Evolutionary conservation across 768 basidiomycete genomes (phyloP).

Genomic region (Sarcomyxa edulis): DNA sequence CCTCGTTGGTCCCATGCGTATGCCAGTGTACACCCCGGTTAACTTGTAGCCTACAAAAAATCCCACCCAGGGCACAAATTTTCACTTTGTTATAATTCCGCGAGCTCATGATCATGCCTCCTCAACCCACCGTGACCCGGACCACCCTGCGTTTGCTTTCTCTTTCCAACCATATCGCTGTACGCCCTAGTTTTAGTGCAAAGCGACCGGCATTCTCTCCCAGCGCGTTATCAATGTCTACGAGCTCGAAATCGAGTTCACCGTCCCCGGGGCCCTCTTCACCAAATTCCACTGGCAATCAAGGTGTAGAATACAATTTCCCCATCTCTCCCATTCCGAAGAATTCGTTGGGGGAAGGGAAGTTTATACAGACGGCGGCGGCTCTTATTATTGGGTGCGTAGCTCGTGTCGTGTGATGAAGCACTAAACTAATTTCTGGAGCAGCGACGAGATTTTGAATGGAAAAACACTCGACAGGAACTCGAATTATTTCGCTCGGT

Average conservation of each 20-base stretch:
- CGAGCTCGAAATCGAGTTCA: conserved; percentile 2
- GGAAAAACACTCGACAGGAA: conserved; percentile 86
- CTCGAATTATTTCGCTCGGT: conserved; percentile 82
- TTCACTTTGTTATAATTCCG: too few relatives aligned
- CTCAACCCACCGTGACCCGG: too few relatives aligned
- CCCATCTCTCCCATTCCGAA: conserved; percentile 50
- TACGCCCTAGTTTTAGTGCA: not conserved
- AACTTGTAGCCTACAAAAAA: too few relatives aligned
- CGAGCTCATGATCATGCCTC: too few relatives aligned
- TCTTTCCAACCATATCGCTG: conserved; percentile 9
- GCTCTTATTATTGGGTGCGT: conserved; percentile 73
- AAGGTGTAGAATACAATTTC: conserved; percentile 24
- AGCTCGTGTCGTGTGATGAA: not conserved
- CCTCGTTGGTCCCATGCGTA: too few relatives aligned
- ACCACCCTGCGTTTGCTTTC: conserved; percentile 8
- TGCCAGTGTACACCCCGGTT: too few relatives aligned
- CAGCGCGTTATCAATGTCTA: conserved; percentile 1
- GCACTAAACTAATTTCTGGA: too few relatives aligned
- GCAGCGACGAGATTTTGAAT: conserved; percentile 87
- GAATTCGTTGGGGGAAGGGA: conserved; percentile 66
- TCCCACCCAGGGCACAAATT: too few relatives aligned
- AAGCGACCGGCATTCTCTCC: not conserved
- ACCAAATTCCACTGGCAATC: not conserved
- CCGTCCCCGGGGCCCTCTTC: conserved; percentile 1
- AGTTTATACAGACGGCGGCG: conserved; percentile 67